Conservation (phyloP, 352 stramenopile genomes). For the Thalassiosira exigua region DNA sequence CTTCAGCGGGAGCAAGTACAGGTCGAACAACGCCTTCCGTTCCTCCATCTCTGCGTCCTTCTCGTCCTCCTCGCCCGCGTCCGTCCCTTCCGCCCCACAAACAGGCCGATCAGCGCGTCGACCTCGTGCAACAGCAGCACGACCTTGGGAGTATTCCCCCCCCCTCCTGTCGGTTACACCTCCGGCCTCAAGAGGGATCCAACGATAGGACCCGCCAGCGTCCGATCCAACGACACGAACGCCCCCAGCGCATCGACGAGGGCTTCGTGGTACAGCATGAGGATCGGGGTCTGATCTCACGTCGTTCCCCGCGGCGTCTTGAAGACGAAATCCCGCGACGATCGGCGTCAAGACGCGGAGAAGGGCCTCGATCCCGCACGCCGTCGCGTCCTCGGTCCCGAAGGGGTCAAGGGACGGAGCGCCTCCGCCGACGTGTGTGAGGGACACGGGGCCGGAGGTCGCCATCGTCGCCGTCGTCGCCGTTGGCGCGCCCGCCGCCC, state of each 20-base stretch:
- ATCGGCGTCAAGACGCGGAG: conserved; percentile 66
- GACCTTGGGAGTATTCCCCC: conserved; percentile 80
- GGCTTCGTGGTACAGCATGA: no score
- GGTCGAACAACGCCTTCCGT: conserved; percentile 25
- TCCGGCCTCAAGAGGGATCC: conserved; percentile 66
- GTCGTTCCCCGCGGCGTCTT: conserved; percentile 67
- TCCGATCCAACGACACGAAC: conserved; percentile 61
- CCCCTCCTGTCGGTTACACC: conserved; percentile 63
- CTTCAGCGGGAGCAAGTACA: conserved; percentile 64
- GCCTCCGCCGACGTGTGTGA: conserved; percentile 17
- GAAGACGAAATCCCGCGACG: conserved; percentile 65
- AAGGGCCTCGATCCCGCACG: conserved; percentile 41
- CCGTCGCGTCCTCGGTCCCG: conserved; percentile 57
- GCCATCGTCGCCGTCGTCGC: no score
- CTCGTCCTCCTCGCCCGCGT: conserved; percentile 17
- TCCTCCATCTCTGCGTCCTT: conserved; percentile 10
- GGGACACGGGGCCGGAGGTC: conserved; percentile 33
- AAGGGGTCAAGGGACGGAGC: conserved; percentile 29
- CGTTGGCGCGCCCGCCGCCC: no score
- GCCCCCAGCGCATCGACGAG: no score
- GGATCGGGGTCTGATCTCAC: no score
- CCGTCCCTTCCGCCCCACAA: no score
- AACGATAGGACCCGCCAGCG: conserved; percentile 55
- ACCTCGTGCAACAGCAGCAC: conserved; percentile 81
- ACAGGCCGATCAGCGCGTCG: conserved; percentile 74